phyloP scores from a whole-genome alignment of 768 basidiomycete genomes.

The Tulasnella sp. region DNA sequence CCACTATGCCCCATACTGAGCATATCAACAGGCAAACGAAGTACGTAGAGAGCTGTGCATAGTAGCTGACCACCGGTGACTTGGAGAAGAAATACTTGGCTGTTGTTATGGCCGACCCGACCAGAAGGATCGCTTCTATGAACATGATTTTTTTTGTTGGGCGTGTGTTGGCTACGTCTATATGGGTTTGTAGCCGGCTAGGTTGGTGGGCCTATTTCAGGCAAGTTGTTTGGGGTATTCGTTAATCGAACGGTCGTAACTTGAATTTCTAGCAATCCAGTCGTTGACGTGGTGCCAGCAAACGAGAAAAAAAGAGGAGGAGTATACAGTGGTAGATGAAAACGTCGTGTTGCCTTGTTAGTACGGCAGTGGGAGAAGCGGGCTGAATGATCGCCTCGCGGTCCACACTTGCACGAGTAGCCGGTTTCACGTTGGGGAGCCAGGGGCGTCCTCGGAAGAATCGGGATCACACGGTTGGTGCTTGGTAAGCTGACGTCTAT shows the following conservation, averaged over 20 bases:
- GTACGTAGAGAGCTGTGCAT: not conserved
- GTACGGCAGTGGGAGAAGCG: slow-evolving; percentile 8
- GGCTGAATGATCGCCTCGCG: not conserved
- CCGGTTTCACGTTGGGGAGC: slow-evolving; percentile 2
- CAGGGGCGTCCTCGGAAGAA: not conserved
- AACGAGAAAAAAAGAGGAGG: not conserved
- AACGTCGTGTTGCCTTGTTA: not conserved
- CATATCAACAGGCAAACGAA: not conserved
- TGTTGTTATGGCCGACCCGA: not conserved
- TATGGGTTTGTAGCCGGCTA: not conserved
- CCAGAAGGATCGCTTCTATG: not conserved
- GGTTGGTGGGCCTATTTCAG: not conserved
- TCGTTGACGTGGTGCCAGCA: not conserved
- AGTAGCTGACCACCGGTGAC: not conserved
- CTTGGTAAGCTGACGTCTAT: not conserved
- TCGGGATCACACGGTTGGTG: not conserved
- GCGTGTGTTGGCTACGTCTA: not conserved
- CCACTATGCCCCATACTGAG: slow-evolving; percentile 9
- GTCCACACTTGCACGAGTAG: not conserved
- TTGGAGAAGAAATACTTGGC: not conserved
- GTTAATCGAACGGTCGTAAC: not conserved
- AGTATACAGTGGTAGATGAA: not conserved
- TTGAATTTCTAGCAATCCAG: slow-evolving; percentile 2
- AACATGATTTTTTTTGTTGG: not conserved
- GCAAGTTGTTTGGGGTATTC: slow-evolving; percentile 2